Evolutionary conservation across 306 rosid genomes (phyloP).

Genomic region (Dalbergia oliveri): DNA sequence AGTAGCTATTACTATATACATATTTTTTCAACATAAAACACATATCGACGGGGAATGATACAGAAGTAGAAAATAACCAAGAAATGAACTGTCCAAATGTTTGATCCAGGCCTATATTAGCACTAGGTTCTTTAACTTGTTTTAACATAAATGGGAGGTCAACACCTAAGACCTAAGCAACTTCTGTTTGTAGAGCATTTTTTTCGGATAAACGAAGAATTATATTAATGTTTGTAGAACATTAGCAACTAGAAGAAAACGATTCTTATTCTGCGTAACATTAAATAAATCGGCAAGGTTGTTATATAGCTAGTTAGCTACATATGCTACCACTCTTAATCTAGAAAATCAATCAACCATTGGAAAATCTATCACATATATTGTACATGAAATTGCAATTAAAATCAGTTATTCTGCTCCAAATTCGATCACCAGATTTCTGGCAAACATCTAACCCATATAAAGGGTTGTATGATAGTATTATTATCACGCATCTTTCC

Average conservation of each 20-base stretch:
- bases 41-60: slow-evolving; percentile 24
- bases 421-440: background rate
- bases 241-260: slow-evolving; percentile 18
- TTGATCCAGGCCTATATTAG: background rate
- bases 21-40: slow-evolving; percentile 14
- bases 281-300: slow-evolving; percentile 17
- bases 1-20: slow-evolving; percentile 9
- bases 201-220: background rate
- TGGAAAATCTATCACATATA: slow-evolving; percentile 3
- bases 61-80: slow-evolving; percentile 20
- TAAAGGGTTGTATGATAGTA: slow-evolving; percentile 14
- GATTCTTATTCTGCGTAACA: slow-evolving; percentile 2
- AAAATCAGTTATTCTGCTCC: slow-evolving; percentile 10
- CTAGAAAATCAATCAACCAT: slow-evolving; percentile 18
- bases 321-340: background rate
- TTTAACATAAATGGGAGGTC: slow-evolving; percentile 36
- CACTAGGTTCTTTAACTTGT: slow-evolving; percentile 6
- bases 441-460: slow-evolving; percentile 16
- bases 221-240: slow-evolving; percentile 15
- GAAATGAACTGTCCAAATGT: slow-evolving; percentile 24
- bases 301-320: background rate
- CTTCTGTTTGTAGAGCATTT: slow-evolving; percentile 33
- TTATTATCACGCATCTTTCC: slow-evolving; percentile 28
- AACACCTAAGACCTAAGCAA: slow-evolving; percentile 7
- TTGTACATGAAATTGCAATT: slow-evolving; percentile 31